Evolutionary conservation across 2,329 filamentous ascomycete species (phyloP), one percentile per base, ranked within the genome.

Genomic region (Corynespora cassiicola): DNA sequence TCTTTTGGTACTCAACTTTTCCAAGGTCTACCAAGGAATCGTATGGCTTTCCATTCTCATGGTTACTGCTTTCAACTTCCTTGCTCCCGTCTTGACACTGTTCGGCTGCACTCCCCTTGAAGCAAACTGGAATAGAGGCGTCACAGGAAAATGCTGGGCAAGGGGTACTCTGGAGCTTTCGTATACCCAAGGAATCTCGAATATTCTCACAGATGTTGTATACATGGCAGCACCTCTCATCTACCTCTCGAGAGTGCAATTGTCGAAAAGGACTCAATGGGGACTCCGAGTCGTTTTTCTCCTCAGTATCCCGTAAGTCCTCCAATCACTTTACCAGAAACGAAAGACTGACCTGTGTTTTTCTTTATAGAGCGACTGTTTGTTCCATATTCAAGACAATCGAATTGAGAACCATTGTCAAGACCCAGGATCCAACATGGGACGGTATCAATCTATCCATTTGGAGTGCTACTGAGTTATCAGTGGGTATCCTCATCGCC

Each of bases 361-460:
- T n/a, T n/a, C n/a, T n/a, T n/a, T n/a, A 12, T 19, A 61, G 59
- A 7, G 57, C 52, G 5, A 62, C 54, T 1, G 44, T 62, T 12
- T 61, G 56, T 33, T 58, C 55, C 7, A 51, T 61, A 4, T 60
- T 63, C 47, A 63, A 63, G 22, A 54, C 52, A 5, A 43, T 56
- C 18, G 52, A 61, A 32, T 46, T 63, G 3, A 50, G 50, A 5
- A 39, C 46, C 0, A 42, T 64, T n/a, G 41, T 30, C 6, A 44
- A 51, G 15, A 57, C 56, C 0, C 26, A 5, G 16, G 59, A 64
- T 20, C 52, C 54, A 3, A 60, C 56, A 3, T 62, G 52, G 50
- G 48, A 58, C 6, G 52, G 50, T 7, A 44, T 58, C n/a, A 42
- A 48, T 6, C 51, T 64, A 9, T 44, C 40, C 17, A 57, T 63